phyloP scores from a whole-genome alignment of 1,284 basidiomycete species.

The Pascua sp. region DNA sequence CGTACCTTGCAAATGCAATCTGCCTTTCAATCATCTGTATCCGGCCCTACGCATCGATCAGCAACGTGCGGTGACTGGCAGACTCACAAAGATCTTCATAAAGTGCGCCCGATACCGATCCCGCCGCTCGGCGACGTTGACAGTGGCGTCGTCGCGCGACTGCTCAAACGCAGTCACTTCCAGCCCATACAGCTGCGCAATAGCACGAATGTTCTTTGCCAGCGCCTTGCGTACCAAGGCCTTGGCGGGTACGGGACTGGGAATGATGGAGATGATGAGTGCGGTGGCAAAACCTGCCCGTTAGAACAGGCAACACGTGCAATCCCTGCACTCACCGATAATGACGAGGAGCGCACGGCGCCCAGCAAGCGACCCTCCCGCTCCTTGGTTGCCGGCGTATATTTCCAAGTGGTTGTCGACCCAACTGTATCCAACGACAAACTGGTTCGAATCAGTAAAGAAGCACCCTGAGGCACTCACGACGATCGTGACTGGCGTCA shows the following conservation, averaged over 20 bases:
- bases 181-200: constrained; percentile 39
- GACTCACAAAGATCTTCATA: constrained; percentile 23
- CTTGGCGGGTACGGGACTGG: constrained; percentile 41
- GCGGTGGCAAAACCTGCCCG: constrained; percentile 36
- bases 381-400: constrained; percentile 54
- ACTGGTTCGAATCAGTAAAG: neutral
- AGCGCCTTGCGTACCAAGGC: constrained; percentile 35
- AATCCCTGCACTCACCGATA: constrained; percentile 34
- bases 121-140: constrained; percentile 39
- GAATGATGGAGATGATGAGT: constrained; percentile 45
- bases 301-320: too few species aligned
- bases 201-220: constrained; percentile 37
- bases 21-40: constrained; percentile 32
- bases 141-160: constrained; percentile 12
- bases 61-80: too few species aligned
- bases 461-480: neutral
- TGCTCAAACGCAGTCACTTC: constrained; percentile 39
- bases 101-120: constrained; percentile 24
- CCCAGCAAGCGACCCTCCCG: constrained; percentile 59
- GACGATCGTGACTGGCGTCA: constrained; percentile 42
- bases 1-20: constrained; percentile 23
- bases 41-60: constrained; percentile 7
- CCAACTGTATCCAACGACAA: constrained; percentile 62
- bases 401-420: constrained; percentile 56
- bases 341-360: constrained; percentile 50